These are phyloP conservation scores for Phytopythium kandeliae DNA, from an alignment of 352 stramenopile species.

Conservation along the genomic window DNA sequence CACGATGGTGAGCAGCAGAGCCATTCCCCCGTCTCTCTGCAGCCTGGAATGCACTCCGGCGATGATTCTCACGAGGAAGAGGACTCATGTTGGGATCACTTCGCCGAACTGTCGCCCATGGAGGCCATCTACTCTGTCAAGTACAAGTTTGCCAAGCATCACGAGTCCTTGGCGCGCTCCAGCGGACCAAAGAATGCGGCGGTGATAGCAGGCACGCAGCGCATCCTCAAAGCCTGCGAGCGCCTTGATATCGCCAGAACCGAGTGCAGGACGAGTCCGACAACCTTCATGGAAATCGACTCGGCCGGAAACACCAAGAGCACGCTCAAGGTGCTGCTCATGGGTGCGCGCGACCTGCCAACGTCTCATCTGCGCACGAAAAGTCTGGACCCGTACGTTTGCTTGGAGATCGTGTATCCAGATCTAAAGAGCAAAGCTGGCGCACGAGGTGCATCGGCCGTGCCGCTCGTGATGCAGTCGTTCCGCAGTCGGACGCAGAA, in stretches of 20 bases:
- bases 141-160: slow-evolving; percentile 35
- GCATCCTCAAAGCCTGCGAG: slow-evolving; percentile 56
- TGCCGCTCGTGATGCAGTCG: slow-evolving; percentile 9
- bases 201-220: slow-evolving; percentile 24
- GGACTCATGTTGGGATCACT: slow-evolving; percentile 32
- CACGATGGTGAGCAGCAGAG: not conserved
- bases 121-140: slow-evolving; percentile 37
- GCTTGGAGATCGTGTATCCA: slow-evolving; percentile 58
- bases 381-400: slow-evolving; percentile 67
- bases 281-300: slow-evolving; percentile 64
- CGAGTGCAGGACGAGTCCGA: slow-evolving; percentile 39
- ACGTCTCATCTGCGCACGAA: slow-evolving; percentile 61
- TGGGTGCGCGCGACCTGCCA: slow-evolving; percentile 45
- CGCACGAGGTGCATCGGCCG: not conserved
- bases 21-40: not conserved
- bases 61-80: slow-evolving; percentile 6
- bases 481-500: slow-evolving; percentile 65
- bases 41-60: not conserved
- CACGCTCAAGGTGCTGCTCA: slow-evolving; percentile 45
- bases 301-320: slow-evolving; percentile 39
- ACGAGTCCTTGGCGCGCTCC: slow-evolving; percentile 11
- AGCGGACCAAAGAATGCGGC: slow-evolving; percentile 7
- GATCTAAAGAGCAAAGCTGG: slow-evolving; percentile 10
- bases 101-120: slow-evolving; percentile 45
- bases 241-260: slow-evolving; percentile 34